Conservation (phyloP, 2,329 filamentous ascomycete genomes). For the Ceratocystiopsis sp. region DNA sequence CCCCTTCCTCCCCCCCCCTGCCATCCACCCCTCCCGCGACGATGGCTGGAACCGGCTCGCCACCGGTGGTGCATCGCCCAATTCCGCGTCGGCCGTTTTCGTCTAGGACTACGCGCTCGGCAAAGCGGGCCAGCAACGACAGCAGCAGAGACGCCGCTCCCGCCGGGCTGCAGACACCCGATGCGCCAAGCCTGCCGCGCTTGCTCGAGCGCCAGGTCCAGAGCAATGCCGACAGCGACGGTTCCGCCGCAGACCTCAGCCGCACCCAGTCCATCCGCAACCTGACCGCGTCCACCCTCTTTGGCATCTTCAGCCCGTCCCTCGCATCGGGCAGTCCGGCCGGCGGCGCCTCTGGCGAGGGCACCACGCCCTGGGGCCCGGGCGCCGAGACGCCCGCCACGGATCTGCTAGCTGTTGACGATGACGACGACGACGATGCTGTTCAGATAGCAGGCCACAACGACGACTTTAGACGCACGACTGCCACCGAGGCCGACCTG, state of each 20-base stretch:
- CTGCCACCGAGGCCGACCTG: slow-evolving; percentile 1
- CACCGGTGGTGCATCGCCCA: slow-evolving; percentile 44
- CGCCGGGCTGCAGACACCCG: not conserved
- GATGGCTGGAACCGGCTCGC: slow-evolving; percentile 15
- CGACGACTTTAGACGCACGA: not conserved
- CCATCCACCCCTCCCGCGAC: not conserved
- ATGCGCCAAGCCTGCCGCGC: not conserved
- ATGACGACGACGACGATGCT: not conserved
- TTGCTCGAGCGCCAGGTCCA: not conserved
- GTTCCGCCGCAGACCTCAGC: slow-evolving; percentile 26
- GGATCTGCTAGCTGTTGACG: not conserved
- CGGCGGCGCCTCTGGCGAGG: slow-evolving; percentile 19
- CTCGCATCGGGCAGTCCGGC: slow-evolving; percentile 12
- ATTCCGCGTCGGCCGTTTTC: slow-evolving; percentile 57
- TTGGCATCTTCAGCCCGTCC: slow-evolving; percentile 71
- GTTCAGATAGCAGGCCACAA: not conserved
- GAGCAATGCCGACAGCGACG: slow-evolving; percentile 11
- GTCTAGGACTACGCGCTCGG: too few relatives aligned
- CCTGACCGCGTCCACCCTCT: slow-evolving; percentile 74
- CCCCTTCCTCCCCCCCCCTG: too few relatives aligned
- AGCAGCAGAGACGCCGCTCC: not conserved
- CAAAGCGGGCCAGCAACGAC: slow-evolving; percentile 25
- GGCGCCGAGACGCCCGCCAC: slow-evolving; percentile 51
- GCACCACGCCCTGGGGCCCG: slow-evolving; percentile 60
- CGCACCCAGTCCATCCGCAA: slow-evolving; percentile 69